A percentile compares a stretch with the other conserved stretches of the same genome.
phyloP scores from a whole-genome alignment of 768 basidiomycete species.

The Agrocybe chaxingu region DNA sequence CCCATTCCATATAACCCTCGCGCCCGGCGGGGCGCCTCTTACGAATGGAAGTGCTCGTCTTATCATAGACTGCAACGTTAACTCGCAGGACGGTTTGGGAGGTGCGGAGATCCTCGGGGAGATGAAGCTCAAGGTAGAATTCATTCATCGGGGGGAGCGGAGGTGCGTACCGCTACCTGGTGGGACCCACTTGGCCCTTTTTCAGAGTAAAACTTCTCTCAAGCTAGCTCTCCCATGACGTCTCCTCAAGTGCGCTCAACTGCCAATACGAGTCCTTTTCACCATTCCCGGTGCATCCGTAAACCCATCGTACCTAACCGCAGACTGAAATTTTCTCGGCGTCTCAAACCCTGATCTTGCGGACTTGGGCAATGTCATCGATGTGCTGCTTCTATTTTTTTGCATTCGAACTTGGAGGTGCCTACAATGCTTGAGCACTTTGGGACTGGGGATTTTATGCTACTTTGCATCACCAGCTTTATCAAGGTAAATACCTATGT shows the following conservation, averaged over 20 bases:
- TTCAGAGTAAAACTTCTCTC: slow-evolving; percentile 7
- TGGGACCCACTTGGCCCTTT: slow-evolving; percentile 33
- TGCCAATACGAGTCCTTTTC: slow-evolving; percentile 74
- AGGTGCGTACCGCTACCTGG: slow-evolving; percentile 70
- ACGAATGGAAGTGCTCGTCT: slow-evolving; percentile 84
- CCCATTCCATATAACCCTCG: slow-evolving; percentile 61
- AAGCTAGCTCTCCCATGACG: slow-evolving; percentile 72
- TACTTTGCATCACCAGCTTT: slow-evolving; percentile 45
- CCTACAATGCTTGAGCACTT: slow-evolving; percentile 60
- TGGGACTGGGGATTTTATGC: slow-evolving; percentile 60
- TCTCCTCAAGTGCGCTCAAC: slow-evolving; percentile 61
- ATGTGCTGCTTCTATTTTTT: slow-evolving; percentile 78
- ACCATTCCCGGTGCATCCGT: slow-evolving; percentile 64
- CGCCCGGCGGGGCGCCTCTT: slow-evolving; percentile 75
- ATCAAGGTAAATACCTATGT: slow-evolving; percentile 42
- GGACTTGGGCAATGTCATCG: slow-evolving; percentile 72
- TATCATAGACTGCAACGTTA: slow-evolving; percentile 51
- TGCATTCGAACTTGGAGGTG: slow-evolving; percentile 41
- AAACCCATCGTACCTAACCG: slow-evolving; percentile 61
- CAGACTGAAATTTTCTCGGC: slow-evolving; percentile 67
- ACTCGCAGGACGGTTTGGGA: slow-evolving; percentile 48
- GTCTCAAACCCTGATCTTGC: slow-evolving; percentile 70
- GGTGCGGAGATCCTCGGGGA: slow-evolving; percentile 81
- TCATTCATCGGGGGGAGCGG: slow-evolving; percentile 40
- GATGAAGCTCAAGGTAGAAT: slow-evolving; percentile 76